These are phyloP conservation scores for Salvia sclarea DNA, from an alignment of 305 asterid species.

Conservation along the genomic window DNA sequence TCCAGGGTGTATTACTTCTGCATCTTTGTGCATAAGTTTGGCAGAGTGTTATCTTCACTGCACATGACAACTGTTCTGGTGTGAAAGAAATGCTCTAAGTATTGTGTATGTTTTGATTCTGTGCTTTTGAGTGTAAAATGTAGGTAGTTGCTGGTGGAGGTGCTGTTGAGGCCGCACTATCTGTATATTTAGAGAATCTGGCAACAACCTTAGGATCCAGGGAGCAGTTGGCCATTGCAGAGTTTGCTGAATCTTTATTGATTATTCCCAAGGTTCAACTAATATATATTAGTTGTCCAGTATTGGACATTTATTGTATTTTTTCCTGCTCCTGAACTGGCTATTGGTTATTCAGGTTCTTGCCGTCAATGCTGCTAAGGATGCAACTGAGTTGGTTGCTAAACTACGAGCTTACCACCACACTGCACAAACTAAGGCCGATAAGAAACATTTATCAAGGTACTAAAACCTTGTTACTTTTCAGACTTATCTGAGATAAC, in stretches of 20 bases:
- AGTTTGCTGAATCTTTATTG: constrained; percentile 83
- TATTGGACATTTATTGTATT: background rate
- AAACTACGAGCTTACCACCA: constrained; percentile 87
- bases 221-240: constrained; percentile 97
- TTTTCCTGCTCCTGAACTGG: constrained; percentile 5
- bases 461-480: constrained; percentile 23
- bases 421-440: constrained; percentile 93
- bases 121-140: constrained; percentile 27
- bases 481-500: background rate
- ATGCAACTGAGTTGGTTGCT: constrained; percentile 93
- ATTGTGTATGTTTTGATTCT: background rate
- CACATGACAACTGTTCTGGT: background rate
- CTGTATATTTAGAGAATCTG: constrained; percentile 88
- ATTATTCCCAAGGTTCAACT: constrained; percentile 82
- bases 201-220: constrained; percentile 95
- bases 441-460: constrained; percentile 91
- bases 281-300: background rate
- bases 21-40: background rate
- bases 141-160: constrained; percentile 99
- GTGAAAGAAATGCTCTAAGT: background rate
- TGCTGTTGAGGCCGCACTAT: constrained; percentile 95
- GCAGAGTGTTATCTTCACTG: background rate
- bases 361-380: constrained; percentile 98
- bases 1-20: background rate
- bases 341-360: constrained; percentile 61